Evolutionary conservation across 1,284 basidiomycete genomes (phyloP).

Genomic region (Ustilago loliicola): DNA sequence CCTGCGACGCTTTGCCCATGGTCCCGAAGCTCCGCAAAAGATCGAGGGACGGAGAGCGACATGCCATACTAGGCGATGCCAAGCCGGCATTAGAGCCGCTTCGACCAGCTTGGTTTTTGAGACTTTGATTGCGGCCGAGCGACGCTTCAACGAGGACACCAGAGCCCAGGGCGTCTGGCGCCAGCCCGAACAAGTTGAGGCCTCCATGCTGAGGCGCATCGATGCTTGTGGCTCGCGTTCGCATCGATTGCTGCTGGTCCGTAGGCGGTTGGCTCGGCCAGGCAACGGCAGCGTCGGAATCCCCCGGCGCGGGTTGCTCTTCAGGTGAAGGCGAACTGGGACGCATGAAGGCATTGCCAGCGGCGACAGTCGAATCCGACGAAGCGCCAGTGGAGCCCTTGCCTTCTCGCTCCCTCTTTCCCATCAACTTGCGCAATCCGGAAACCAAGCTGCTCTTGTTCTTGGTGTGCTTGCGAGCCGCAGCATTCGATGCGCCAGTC

Average conservation of each 20-base stretch:
- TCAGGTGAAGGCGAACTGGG: not conserved
- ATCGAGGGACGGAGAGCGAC: conserved; percentile 31
- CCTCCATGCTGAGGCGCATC: conserved; percentile 4
- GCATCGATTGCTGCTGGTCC: not conserved
- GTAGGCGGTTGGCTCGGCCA: not conserved
- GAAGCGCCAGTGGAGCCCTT: not conserved
- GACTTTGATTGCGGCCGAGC: not conserved
- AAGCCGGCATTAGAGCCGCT: not conserved
- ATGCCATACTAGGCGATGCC: conserved; percentile 17
- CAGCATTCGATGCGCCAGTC: not conserved
- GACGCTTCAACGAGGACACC: not conserved
- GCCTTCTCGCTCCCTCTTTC: conserved; percentile 29
- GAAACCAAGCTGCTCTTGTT: conserved; percentile 47
- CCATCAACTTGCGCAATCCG: conserved; percentile 46
- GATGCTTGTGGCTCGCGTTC: conserved; percentile 14
- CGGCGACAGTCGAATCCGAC: not conserved
- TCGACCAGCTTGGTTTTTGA: not conserved
- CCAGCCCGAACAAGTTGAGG: conserved; percentile 24
- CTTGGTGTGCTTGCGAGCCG: conserved; percentile 38
- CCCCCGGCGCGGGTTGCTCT: not conserved
- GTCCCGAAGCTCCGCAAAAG: conserved; percentile 23
- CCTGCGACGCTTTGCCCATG: conserved; percentile 1
- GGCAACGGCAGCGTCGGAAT: not conserved
- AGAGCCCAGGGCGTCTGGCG: conserved; percentile 16
- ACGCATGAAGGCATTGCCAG: not conserved